phyloP scores from a whole-genome alignment of 176 grass and related monocot species.

The Hordeum marinum region DNA sequence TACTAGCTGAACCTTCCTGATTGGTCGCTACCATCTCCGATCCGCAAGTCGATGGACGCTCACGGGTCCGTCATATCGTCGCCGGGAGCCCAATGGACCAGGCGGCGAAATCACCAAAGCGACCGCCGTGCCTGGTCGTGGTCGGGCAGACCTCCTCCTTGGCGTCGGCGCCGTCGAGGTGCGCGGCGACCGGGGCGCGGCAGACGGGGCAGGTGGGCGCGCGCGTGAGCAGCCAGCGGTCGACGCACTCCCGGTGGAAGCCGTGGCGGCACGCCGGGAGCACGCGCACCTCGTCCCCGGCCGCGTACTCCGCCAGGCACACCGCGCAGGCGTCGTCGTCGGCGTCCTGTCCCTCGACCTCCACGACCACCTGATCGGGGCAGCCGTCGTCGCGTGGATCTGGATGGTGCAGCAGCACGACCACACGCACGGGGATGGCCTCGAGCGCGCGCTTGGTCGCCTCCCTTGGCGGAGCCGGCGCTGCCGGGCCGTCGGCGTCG shows the following conservation, averaged over 20 bases:
- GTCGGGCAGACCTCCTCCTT: not conserved
- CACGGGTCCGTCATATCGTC: not conserved
- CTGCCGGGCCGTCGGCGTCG: not conserved
- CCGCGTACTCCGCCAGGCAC: conserved; percentile 40
- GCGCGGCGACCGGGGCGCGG: conserved; percentile 12
- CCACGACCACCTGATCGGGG: not conserved
- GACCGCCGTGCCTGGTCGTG: not conserved
- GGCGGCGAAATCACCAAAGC: not conserved
- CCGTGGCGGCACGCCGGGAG: conserved; percentile 35
- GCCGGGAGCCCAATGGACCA: not conserved
- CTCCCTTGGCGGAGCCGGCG: not conserved
- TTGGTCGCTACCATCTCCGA: not conserved
- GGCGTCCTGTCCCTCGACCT: not conserved
- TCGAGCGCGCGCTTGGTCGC: conserved; percentile 20
- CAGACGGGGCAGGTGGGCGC: conserved; percentile 41
- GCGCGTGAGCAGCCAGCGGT: conserved; percentile 48
- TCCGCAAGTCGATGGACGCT: not conserved
- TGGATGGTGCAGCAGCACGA: not conserved
- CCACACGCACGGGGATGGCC: conserved; percentile 14
- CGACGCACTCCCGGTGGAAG: conserved; percentile 55
- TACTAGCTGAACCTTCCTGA: not conserved
- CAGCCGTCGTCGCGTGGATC: not conserved
- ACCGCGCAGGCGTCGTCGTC: conserved; percentile 10
- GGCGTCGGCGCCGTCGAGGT: not conserved
- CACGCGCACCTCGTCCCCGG: conserved; percentile 40